Evolutionary conservation across 768 basidiomycete species (phyloP).

Genomic region (Phlebiopsis flavidoalba): DNA sequence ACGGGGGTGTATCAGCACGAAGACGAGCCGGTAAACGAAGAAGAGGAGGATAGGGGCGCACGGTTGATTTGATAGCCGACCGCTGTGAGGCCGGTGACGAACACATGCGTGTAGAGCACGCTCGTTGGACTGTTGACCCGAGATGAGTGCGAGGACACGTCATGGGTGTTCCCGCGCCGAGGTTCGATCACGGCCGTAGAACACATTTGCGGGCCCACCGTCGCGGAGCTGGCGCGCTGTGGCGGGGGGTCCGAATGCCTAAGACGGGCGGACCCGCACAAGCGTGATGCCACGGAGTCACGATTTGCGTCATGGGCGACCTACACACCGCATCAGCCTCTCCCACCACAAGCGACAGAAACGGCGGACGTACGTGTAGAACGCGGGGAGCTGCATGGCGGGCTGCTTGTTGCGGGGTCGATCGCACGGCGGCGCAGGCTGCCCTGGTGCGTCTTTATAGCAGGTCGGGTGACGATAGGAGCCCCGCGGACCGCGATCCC

Average conservation of each 20-base stretch:
- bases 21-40: too few relatives aligned
- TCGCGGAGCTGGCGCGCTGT: conserved; percentile 30
- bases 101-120: conserved; percentile 39
- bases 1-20: too few relatives aligned
- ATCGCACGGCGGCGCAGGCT: background rate
- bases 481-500: conserved; percentile 2
- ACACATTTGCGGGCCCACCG: conserved; percentile 37
- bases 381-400: conserved; percentile 18
- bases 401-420: background rate
- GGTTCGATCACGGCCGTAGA: conserved; percentile 32
- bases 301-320: conserved; percentile 29
- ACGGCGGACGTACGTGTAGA: conserved; percentile 21
- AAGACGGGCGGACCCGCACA: too few relatives aligned
- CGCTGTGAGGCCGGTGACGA: conserved; percentile 37
- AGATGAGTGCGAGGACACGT: conserved; percentile 33
- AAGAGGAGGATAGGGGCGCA: background rate
- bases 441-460: background rate
- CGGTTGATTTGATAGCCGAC: conserved; percentile 31
- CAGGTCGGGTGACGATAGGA: background rate
- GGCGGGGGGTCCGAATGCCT: too few relatives aligned
- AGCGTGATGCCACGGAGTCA: conserved; percentile 31
- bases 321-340: conserved; percentile 6
- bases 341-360: too few relatives aligned
- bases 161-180: conserved; percentile 35
- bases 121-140: conserved; percentile 36